Base-by-base conservation (phyloP, 2,329 filamentous ascomycete species). In the Colletotrichum gigasporum region DNA sequence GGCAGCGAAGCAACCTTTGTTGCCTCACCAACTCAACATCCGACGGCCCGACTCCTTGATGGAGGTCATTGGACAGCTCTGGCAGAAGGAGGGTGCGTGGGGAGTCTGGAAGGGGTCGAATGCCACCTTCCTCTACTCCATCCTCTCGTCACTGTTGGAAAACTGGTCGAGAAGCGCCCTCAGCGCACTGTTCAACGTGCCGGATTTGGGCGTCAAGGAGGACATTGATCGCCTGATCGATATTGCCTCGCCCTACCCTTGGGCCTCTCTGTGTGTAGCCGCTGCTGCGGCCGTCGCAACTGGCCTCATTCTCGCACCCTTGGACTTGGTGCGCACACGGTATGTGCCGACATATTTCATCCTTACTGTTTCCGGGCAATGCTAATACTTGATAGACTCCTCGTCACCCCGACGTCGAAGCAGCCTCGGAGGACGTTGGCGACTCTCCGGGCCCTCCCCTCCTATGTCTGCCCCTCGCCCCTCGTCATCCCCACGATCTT, bases 81-180 rank as follows among this genome's bases (percentile, higher is more conserved):
- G 96, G 92, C 86, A 90, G 48, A 95, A 91, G 70, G 95, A 97
- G 74, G 93, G 94, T 34, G 90, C 90, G 0, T 94, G 94, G 85
- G 96, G 96, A 4, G 90, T 97, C 5, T 99, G 95, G 94, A 97
- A 97, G 76, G 89, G 91, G 8, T 93, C 94, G 35, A 98, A 98
- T 74, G 89, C 92, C 12, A 96, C 94, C 1, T 99, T 98, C 73
- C 83, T 98, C 51, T 97, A 98, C 79, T 92, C 90, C 0, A 87
- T 97, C 47, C 84, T 98, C 16, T 87, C 94, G 67, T 93, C 93
- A 10, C 90, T 96, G 7, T 81, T 97, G 28, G 96, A 98, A 75
- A 94, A 93, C 70, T 99, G 96, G 90, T 92, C 94, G 9, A 88
- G 94, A 71, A 96, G 93, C 71, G 85, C 97, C 54, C 84, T 98